phyloP scores from a whole-genome alignment of 2,329 filamentous ascomycete species.

The Penicillium sp. region DNA sequence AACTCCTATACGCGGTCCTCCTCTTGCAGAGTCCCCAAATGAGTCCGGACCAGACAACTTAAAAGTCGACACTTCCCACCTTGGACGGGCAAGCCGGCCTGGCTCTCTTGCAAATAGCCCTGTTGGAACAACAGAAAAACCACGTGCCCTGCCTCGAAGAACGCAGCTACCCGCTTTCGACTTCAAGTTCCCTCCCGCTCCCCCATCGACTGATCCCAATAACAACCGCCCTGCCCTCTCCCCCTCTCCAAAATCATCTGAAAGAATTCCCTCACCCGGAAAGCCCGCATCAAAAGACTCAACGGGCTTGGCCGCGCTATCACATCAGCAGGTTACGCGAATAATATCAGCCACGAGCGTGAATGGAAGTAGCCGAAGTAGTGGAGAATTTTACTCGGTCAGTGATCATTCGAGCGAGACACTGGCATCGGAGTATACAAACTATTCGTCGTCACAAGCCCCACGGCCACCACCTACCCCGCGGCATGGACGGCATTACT shows the following conservation, averaged over 20 bases:
- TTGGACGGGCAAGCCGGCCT: slow-evolving; percentile 31
- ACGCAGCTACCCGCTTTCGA: slow-evolving; percentile 46
- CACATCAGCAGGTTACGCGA: slow-evolving; percentile 55
- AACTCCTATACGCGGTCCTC: slow-evolving; percentile 39
- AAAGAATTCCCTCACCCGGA: slow-evolving; percentile 25
- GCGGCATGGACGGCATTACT: slow-evolving; percentile 50
- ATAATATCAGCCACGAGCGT: slow-evolving; percentile 79
- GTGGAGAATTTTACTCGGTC: slow-evolving; percentile 90
- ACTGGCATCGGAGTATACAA: slow-evolving; percentile 80
- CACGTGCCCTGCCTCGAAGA: slow-evolving; percentile 46
- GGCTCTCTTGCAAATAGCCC: slow-evolving; percentile 38
- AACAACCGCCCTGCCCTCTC: slow-evolving; percentile 33
- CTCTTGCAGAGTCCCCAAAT: slow-evolving; percentile 37
- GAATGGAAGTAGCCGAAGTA: slow-evolving; percentile 80
- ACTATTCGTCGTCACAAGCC: slow-evolving; percentile 51
- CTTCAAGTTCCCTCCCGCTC: slow-evolving; percentile 61
- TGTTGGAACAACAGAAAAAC: slow-evolving; percentile 42
- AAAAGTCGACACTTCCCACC: slow-evolving; percentile 41
- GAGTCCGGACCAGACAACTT: slow-evolving; percentile 32
- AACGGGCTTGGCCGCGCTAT: slow-evolving; percentile 32
- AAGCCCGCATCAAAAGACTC: slow-evolving; percentile 32
- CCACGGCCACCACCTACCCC: slow-evolving; percentile 52
- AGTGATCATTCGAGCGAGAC: slow-evolving; percentile 97
- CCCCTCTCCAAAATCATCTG: slow-evolving; percentile 35
- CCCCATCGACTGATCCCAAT: slow-evolving; percentile 37